phyloP scores from a whole-genome alignment of 169 alveolate genomes.

The Pseudocohnilembus persalinus region DNA sequence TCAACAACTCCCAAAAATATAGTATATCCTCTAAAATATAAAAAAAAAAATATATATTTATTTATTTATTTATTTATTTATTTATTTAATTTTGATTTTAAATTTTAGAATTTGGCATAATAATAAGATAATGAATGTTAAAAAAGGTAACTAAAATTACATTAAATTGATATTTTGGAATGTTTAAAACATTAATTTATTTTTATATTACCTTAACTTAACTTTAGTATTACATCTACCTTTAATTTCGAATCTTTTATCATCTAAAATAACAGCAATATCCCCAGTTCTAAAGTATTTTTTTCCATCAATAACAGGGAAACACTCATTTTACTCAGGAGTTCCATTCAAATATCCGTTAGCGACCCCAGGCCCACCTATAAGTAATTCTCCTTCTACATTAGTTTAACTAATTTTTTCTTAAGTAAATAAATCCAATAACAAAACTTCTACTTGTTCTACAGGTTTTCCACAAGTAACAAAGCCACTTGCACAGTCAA shows the following conservation, averaged over 20 bases:
- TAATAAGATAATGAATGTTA: no score
- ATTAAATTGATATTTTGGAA: no score
- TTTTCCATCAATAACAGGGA: neutral
- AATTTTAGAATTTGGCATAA: no score
- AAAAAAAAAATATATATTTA: no score
- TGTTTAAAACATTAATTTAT: no score
- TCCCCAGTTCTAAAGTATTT: neutral
- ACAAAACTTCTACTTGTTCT: neutral
- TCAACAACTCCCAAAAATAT: neutral
- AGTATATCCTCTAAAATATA: neutral
- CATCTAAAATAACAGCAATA: neutral
- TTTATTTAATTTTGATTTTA: no score
- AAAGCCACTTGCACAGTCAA: neutral
- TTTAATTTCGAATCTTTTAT: neutral
- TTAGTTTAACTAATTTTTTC: neutral
- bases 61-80: no score
- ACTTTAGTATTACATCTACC: neutral
- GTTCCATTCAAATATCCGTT: neutral
- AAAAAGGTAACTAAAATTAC: no score
- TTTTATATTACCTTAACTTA: neutral
- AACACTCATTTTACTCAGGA: neutral
- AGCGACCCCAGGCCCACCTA: neutral
- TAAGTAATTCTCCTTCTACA: neutral
- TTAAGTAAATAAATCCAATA: neutral
- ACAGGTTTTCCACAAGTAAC: neutral